Base-by-base conservation (phyloP, 2,329 filamentous ascomycete species). In the Biscogniauxia mediterranea region DNA sequence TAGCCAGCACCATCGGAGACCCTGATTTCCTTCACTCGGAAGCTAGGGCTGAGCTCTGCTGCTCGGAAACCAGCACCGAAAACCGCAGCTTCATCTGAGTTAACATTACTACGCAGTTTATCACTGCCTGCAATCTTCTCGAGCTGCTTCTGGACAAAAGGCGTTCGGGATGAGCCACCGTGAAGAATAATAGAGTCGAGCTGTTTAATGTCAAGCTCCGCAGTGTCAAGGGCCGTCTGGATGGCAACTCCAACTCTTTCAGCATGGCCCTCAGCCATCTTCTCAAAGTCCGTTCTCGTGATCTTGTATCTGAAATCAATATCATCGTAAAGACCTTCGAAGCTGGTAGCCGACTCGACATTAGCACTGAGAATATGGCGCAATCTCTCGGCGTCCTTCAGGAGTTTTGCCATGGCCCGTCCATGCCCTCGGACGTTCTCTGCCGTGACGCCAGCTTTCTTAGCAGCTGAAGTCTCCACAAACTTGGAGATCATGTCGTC, bases 21-120 rank as follows among this genome's bases (percentile, higher is more conserved):
- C 61, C 91, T 85, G 67, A 99, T 99, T 73, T 98, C 95, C 83
- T 98, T 99, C 73, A 99, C 95, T 64, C 93, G 89, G 87, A 99
- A 99, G 74, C 91, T 94, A 50, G 94, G 93, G 78, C 92, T 97
- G 61, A 99, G 83, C 69, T 92, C 88, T 57, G 95, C 95, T 56
- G 92, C 95, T 73, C 93, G 92, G 83, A 99, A 98, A 26, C 90
- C 93, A 59, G 95, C 94, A 69, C 95, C 95, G 75, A 98, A 96
- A 9, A 96, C 95, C 56, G 95, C 95, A 23, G 95, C 90, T 78
- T 99, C 95, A 71, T 99, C 95, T 11, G 94, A 91, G 79, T 99
- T 99, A 73, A 99, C 95, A 70, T 96, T 99, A 72, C 89, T 90
- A 66, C 93, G 89, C 62, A 99, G 83, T 81, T 96, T 97, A 56